Evolutionary conservation across 208 protist species (phyloP).

Genomic region (Crithidia acanthocephali): DNA sequence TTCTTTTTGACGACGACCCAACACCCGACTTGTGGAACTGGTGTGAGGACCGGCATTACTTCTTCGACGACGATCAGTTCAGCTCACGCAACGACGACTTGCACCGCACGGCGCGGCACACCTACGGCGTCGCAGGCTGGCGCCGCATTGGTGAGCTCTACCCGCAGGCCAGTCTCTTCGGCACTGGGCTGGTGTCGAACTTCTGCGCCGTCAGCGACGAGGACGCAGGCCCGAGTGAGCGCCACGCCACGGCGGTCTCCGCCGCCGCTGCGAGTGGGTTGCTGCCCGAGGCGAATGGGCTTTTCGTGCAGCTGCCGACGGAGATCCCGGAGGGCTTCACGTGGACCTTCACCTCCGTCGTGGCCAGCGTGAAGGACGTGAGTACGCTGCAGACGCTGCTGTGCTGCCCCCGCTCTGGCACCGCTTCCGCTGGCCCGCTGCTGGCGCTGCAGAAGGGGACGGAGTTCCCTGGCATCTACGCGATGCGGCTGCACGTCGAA

Average conservation of each 20-base stretch:
- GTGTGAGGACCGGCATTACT: constrained; percentile 46
- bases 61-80: constrained; percentile 85
- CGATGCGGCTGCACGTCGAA: constrained; percentile 72
- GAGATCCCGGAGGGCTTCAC: constrained; percentile 44
- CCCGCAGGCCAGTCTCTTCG: constrained; percentile 60
- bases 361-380: constrained; percentile 37
- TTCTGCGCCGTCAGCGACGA: constrained; percentile 7
- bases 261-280: constrained; percentile 1
- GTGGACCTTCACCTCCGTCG: constrained; percentile 65
- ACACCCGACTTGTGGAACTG: constrained; percentile 42
- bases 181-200: not conserved
- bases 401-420: constrained; percentile 18
- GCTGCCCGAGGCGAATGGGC: not conserved
- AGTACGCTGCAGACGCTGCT: constrained; percentile 13
- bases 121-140: constrained; percentile 65
- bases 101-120: constrained; percentile 39
- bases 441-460: constrained; percentile 22
- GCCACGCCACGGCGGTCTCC: not conserved
- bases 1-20: constrained; percentile 80
- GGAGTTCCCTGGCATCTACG: constrained; percentile 52
- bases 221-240: constrained; percentile 30
- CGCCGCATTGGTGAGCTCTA: constrained; percentile 67
- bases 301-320: constrained; percentile 31
- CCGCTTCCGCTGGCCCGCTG: not conserved
- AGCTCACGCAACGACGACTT: constrained; percentile 45